These are phyloP conservation scores for Boletus barrowsii DNA, from an alignment of 768 basidiomycete species.

Conservation along the genomic window DNA sequence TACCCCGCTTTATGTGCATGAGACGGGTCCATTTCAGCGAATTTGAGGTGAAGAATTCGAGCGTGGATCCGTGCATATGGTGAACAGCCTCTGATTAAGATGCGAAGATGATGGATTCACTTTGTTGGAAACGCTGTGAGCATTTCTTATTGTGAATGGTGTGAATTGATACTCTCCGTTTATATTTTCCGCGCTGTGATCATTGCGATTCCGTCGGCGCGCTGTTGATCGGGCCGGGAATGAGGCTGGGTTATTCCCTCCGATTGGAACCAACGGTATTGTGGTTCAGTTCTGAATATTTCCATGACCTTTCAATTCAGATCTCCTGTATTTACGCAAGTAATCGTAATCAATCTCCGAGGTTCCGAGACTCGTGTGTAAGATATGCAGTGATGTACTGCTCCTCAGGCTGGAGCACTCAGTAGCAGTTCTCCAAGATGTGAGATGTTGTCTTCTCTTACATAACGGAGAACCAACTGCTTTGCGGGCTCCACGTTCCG, in stretches of 20 bases:
- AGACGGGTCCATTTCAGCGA: background rate
- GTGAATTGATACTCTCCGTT: background rate
- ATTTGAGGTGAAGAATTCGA: background rate
- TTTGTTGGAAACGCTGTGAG: background rate
- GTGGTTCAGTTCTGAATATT: background rate
- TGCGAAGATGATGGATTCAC: background rate
- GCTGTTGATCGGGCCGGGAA: background rate
- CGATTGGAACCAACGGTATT: background rate
- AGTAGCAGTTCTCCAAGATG: background rate
- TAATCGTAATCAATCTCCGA: background rate
- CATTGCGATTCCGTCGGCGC: background rate
- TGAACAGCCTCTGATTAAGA: background rate
- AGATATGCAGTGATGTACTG: background rate
- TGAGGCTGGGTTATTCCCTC: background rate
- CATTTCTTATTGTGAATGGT: background rate
- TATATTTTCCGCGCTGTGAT: background rate
- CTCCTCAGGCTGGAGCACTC: background rate
- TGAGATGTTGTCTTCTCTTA: background rate
- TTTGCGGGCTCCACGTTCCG: background rate
- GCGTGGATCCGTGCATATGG: background rate
- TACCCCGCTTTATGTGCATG: background rate
- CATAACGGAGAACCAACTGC: background rate
- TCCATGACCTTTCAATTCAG: background rate
- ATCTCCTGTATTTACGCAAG: background rate
- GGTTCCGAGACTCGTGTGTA: background rate